phyloP scores from a whole-genome alignment of 805 yeast genomes.

The Jamesozyma spencerorum region DNA sequence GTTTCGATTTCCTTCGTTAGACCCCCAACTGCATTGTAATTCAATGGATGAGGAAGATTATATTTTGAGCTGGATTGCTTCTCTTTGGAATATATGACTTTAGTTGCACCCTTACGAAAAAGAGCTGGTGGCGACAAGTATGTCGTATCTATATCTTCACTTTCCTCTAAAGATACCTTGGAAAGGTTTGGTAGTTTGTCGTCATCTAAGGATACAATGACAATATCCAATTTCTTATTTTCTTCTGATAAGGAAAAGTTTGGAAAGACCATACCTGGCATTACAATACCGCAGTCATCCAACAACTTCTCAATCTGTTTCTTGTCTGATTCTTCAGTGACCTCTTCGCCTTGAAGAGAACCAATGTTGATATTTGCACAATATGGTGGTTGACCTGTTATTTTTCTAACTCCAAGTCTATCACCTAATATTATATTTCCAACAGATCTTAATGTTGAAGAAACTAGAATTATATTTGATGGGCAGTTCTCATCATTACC shows the following conservation, averaged over 20 bases:
- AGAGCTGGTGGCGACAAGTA: conserved; percentile 42
- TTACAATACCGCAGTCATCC: conserved; percentile 49
- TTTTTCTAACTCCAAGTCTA: conserved; percentile 39
- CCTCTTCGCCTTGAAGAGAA: conserved; percentile 13
- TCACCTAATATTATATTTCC: conserved; percentile 43
- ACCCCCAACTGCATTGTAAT: conserved; percentile 69
- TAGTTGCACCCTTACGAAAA: conserved; percentile 32
- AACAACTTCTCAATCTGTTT: conserved; percentile 36
- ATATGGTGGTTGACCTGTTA: conserved; percentile 40
- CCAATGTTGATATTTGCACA: conserved; percentile 34
- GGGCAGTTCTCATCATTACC: conserved; percentile 30
- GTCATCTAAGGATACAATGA: conserved; percentile 22
- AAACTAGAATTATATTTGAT: conserved; percentile 38
- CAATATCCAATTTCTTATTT: conserved; percentile 10
- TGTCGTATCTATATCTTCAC: conserved; percentile 9
- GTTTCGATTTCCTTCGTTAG: conserved; percentile 50
- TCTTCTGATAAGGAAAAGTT: conserved; percentile 15
- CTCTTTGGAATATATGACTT: conserved; percentile 17
- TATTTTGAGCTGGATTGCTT: conserved; percentile 33
- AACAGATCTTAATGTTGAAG: conserved; percentile 36
- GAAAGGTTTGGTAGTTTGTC: conserved; percentile 34
- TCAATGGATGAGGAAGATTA: conserved; percentile 34
- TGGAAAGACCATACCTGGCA: conserved; percentile 42
- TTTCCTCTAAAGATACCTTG: conserved; percentile 20
- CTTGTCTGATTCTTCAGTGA: conserved; percentile 16